Percentiles rank a stretch among this genome's conserved stretches.
Conservation (phyloP, 2,329 filamentous ascomycete species). For the Septoria petroselini region DNA sequence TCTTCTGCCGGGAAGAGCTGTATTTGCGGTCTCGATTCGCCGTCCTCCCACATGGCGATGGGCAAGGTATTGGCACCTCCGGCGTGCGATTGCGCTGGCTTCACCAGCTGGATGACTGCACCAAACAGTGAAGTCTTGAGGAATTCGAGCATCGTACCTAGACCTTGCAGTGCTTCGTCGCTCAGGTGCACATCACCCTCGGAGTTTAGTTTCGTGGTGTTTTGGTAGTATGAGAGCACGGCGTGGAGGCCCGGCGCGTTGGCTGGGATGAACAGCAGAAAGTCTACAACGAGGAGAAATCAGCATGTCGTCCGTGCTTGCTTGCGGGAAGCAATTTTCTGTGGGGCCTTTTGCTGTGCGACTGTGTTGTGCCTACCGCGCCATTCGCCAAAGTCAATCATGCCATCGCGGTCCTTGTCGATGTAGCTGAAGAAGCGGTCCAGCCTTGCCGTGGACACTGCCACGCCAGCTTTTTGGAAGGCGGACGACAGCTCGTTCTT, state of each 20-base stretch:
- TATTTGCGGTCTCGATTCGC: slow-evolving; percentile 21
- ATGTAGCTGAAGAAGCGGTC: slow-evolving; percentile 85
- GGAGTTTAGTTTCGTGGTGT: slow-evolving; percentile 81
- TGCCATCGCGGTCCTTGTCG: slow-evolving; percentile 81
- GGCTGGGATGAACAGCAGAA: slow-evolving; percentile 81
- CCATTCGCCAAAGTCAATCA: slow-evolving; percentile 92
- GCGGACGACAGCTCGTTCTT: slow-evolving; percentile 78
- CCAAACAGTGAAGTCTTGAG: slow-evolving; percentile 73
- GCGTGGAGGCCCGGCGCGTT: slow-evolving; percentile 70
- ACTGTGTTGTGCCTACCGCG: slow-evolving; percentile 57
- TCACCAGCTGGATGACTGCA: slow-evolving; percentile 59
- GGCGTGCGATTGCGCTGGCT: slow-evolving; percentile 24
- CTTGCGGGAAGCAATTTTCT: slow-evolving; percentile 6
- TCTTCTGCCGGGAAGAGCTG: slow-evolving; percentile 21
- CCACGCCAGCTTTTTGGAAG: slow-evolving; percentile 73
- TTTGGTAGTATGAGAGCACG: slow-evolving; percentile 86
- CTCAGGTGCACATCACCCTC: slow-evolving; percentile 92
- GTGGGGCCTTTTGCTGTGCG: slow-evolving; percentile 5
- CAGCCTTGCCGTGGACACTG: slow-evolving; percentile 72
- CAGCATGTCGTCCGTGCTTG: not conserved
- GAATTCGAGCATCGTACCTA: slow-evolving; percentile 76
- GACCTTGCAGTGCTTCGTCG: slow-evolving; percentile 84
- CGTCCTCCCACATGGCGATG: slow-evolving; percentile 26
- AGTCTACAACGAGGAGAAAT: slow-evolving; percentile 63
- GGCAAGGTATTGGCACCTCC: slow-evolving; percentile 21